phyloP scores from a whole-genome alignment of 2,329 filamentous ascomycete species.

The Apiospora koreana region DNA sequence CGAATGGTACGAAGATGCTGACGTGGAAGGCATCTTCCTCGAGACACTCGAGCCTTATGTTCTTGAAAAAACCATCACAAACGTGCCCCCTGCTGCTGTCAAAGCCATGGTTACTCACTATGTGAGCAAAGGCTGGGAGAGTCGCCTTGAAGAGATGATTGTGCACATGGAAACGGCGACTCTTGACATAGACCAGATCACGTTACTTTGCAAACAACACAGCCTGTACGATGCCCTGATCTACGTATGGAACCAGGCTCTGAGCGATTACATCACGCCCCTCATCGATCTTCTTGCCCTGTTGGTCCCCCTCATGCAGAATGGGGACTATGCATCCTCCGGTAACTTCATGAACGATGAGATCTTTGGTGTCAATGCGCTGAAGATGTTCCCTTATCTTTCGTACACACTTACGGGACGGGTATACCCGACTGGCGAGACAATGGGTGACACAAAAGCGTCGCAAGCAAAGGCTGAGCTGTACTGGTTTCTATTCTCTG shows the following conservation, averaged over 20 bases:
- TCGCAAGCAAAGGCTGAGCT: slow-evolving; percentile 80
- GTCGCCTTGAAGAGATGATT: slow-evolving; percentile 87
- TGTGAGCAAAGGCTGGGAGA: slow-evolving; percentile 72
- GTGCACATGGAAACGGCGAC: slow-evolving; percentile 89
- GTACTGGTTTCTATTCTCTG: slow-evolving; percentile 93
- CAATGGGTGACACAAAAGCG: slow-evolving; percentile 72
- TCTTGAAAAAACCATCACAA: slow-evolving; percentile 71
- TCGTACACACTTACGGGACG: slow-evolving; percentile 89
- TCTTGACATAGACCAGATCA: slow-evolving; percentile 92
- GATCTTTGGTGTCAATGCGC: slow-evolving; percentile 67
- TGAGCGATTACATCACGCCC: slow-evolving; percentile 88
- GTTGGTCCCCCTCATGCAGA: slow-evolving; percentile 59
- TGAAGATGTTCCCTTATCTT: slow-evolving; percentile 93
- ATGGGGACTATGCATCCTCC: slow-evolving; percentile 52
- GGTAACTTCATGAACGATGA: slow-evolving; percentile 60
- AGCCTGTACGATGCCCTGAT: slow-evolving; percentile 92
- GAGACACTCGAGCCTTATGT: slow-evolving; percentile 89
- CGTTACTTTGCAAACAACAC: slow-evolving; percentile 85
- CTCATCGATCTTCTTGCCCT: slow-evolving; percentile 79
- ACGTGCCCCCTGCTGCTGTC: slow-evolving; percentile 78
- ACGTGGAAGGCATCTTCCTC: slow-evolving; percentile 74
- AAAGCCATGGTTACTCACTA: slow-evolving; percentile 86
- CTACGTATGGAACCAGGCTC: slow-evolving; percentile 93
- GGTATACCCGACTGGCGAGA: slow-evolving; percentile 83
- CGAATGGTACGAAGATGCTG: slow-evolving; percentile 82